A percentile compares a stretch with the other conserved stretches of the same genome.
Conservation (phyloP, 1,139 yeast genomes). For the Petasospora rhodanensis region DNA sequence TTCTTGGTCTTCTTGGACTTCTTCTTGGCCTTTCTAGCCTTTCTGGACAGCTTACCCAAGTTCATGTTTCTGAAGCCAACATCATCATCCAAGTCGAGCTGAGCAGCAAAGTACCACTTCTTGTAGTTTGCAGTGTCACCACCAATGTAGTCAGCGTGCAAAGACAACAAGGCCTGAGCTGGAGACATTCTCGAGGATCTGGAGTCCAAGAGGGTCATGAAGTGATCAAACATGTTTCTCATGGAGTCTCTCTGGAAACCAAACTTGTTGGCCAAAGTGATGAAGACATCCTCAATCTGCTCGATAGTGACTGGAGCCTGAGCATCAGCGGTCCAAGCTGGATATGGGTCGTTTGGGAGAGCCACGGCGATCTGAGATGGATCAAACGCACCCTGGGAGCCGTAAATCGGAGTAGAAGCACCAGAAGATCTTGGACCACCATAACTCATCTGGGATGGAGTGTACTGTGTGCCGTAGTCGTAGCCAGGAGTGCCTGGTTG, state of each 20-base stretch:
- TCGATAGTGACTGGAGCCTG: constrained; percentile 81
- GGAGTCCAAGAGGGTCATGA: constrained; percentile 90
- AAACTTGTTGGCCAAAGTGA: constrained; percentile 83
- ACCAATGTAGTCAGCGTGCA: constrained; percentile 97
- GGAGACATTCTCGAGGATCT: constrained; percentile 97
- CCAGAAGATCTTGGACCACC: constrained; percentile 88
- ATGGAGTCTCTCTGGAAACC: constrained; percentile 98
- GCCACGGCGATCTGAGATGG: constrained; percentile 58
- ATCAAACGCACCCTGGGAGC: constrained; percentile 57
- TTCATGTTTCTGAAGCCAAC: constrained; percentile 77
- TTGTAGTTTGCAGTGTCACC: constrained; percentile 89
- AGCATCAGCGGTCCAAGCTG: constrained; percentile 93
- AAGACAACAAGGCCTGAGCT: constrained; percentile 82
- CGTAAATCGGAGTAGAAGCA: constrained; percentile 93
- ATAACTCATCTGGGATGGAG: constrained; percentile 80
- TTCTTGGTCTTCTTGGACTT: constrained; percentile 61
- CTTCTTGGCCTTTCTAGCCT: constrained; percentile 51
- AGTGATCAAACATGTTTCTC: constrained; percentile 95
- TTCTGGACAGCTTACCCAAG: constrained; percentile 62
- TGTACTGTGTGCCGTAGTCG: constrained; percentile 72
- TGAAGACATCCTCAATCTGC: constrained; percentile 88
- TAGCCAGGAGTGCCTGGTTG: constrained; percentile 62
- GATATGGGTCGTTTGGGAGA: constrained; percentile 71
- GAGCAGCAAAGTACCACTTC: constrained; percentile 96
- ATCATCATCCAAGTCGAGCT: constrained; percentile 78